Base-by-base conservation (phyloP, 2,329 filamentous ascomycete species). In the Fusarium xyrophilum region DNA sequence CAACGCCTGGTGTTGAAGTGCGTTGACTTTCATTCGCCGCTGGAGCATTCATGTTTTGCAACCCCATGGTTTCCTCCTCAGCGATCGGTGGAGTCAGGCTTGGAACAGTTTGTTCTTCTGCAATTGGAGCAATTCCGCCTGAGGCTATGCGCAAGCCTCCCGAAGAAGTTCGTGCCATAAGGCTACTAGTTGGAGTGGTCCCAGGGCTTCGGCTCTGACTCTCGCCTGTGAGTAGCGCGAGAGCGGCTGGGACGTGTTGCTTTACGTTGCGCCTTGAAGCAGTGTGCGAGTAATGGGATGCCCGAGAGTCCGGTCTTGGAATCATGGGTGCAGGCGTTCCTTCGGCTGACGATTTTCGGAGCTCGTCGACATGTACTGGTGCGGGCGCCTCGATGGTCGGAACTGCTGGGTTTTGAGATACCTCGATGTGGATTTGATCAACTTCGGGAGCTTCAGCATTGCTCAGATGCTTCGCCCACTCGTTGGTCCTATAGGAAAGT, bases 381-480 rank as follows among this genome's bases (percentile, higher is more conserved):
- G 82, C 87, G 21, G 86, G 79, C 7, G 79, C 73, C 72, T 93
- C 89, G 73, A 44, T 44, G 6, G 60, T 44, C 14, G 61, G 52
- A 23, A 46, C 30, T 10, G 23, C 42, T 39, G 51, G 44, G 23
- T 33, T 51, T 35, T 44, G 54, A 10, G 60, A 51, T 71, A 84
- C 77, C 66, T 84, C 74, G 7, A 87, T 75, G 27, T 85, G 82
- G 15, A 91, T 77, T 4, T 88, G 85, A 11, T 93, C 89, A 1
- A 85, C 78, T 48, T 89, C 86, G 2, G 93, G 93, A 8, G 82
- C 81, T 19, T 97, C 94, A 10, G 95, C 93, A 42, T 86, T 82
- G 67, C 89, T 88, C 14, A 97, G 83, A 77, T 97, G 93, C 77
- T 97, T 97, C 0, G 93, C 93, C 95, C 95, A 98, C 79, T 98